These are phyloP conservation scores for Phoenix roebelenii DNA, from an alignment of 176 grass and related monocot genomes.

Conservation along the genomic window DNA sequence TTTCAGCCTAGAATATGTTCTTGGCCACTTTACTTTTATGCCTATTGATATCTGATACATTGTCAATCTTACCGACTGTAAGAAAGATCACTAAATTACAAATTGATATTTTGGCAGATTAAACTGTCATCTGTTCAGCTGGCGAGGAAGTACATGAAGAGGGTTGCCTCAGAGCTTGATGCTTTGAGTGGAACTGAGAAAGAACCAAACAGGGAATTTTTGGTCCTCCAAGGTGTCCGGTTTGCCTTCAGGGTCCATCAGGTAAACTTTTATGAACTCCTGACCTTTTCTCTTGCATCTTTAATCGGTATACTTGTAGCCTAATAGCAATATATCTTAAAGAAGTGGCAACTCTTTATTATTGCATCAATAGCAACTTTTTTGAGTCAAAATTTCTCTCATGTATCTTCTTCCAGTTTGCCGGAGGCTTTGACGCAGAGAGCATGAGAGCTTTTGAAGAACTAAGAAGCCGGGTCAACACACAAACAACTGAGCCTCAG, in stretches of 20 bases:
- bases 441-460: constrained; percentile 90
- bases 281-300: neutral
- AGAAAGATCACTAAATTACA: neutral
- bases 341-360: too few relatives aligned
- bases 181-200: constrained; percentile 56
- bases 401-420: constrained; percentile 40
- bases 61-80: too few relatives aligned
- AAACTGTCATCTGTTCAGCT: constrained; percentile 94
- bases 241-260: constrained; percentile 89
- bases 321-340: too few relatives aligned
- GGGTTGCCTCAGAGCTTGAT: constrained; percentile 79
- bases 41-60: too few relatives aligned
- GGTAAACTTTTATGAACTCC: constrained; percentile 25
- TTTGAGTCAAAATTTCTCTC: too few relatives aligned
- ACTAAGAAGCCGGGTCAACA: constrained; percentile 52
- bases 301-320: too few relatives aligned
- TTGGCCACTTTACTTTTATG: too few relatives aligned
- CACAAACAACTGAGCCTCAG: constrained; percentile 15
- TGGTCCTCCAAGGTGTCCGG: constrained; percentile 90
- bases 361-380: too few relatives aligned
- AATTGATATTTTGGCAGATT: constrained; percentile 40
- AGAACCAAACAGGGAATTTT: constrained; percentile 84
- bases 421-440: constrained; percentile 74
- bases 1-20: too few relatives aligned
- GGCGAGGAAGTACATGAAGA: constrained; percentile 89